A percentile compares a stretch with the other conserved stretches of the same genome.
phyloP scores from a whole-genome alignment of 2,329 filamentous ascomycete genomes.

The Claviceps paspali region DNA sequence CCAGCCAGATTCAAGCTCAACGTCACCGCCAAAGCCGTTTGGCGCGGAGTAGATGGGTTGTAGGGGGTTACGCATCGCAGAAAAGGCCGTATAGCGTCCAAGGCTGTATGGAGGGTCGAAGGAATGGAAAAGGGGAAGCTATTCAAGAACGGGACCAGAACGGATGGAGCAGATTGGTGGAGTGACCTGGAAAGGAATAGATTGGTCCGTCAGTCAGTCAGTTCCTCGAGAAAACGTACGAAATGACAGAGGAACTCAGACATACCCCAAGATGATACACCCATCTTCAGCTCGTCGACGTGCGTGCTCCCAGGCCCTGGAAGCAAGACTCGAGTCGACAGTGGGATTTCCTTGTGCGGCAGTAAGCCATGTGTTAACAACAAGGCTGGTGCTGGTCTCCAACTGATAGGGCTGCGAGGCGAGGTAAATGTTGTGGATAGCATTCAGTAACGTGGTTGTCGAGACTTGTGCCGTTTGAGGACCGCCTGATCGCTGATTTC shows the following conservation, averaged over 20 bases:
- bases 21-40: slow-evolving; percentile 66
- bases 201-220: too few relatives aligned
- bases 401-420: slow-evolving; percentile 70
- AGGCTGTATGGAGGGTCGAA: slow-evolving; percentile 56
- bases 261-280: slow-evolving; percentile 77
- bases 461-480: slow-evolving; percentile 70
- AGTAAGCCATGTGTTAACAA: slow-evolving; percentile 91
- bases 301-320: slow-evolving; percentile 90
- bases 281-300: slow-evolving; percentile 88
- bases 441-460: slow-evolving; percentile 83
- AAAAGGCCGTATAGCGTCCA: slow-evolving; percentile 75
- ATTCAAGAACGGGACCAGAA: slow-evolving; percentile 67
- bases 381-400: slow-evolving; percentile 79
- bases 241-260: slow-evolving; percentile 4
- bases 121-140: slow-evolving; percentile 71
- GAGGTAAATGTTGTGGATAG: slow-evolving; percentile 78
- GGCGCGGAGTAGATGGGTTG: slow-evolving; percentile 71
- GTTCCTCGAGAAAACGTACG: background rate
- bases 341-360: slow-evolving; percentile 57
- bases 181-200: slow-evolving; percentile 48
- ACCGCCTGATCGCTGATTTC: slow-evolving; percentile 39
- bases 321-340: slow-evolving; percentile 63
- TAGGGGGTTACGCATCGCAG: slow-evolving; percentile 73
- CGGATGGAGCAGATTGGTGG: slow-evolving; percentile 73
- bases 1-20: slow-evolving; percentile 72